Base-by-base conservation (phyloP, 768 basidiomycete species). In the Dendrothele bispora region DNA sequence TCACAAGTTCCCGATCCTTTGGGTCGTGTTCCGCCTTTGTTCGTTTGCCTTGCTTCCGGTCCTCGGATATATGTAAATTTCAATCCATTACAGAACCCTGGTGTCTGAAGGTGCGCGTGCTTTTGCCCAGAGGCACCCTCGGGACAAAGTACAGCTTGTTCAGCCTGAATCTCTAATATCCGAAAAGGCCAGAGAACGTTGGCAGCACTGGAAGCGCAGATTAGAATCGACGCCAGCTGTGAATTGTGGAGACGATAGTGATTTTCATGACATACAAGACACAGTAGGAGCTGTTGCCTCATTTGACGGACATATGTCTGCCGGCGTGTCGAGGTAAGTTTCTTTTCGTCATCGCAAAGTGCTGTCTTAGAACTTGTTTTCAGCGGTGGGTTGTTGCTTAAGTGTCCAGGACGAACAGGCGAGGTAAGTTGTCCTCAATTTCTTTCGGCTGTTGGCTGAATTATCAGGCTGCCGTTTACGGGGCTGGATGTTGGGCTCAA, bases 381-480 rank as follows among this genome's bases (percentile, higher is more conserved):
- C 49, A 91, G 90, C 53, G 90, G 90, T 5, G 90, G 90, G 0
- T 62, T 92, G n/a, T 69, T 92, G 43, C 72, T 92, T 46, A 92
- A 92, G 61, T 63, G 72, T 39, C 73, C 87, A 3, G 90, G 90
- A 11, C 71, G 90, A 39, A 62, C 91, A 3, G 91, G 90, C 24
- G 88, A 91, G 71, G 88, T 88, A 34, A 53, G 56, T 42, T 12
- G 18, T 7, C 18, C 12, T 43, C 18, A 12, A 1, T 27, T 25
- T 29, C 10, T 26, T 5, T n/a, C 3, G 14, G 7, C 22, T 8
- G 30, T 36, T 30, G 26, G 14, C 30, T 10, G 25, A 11, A 28
- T 26, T 15, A 47, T 29, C 43, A 82, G 82, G 81, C 81, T 4
- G 78, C 80, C 3, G 49, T 70, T 1, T 80, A 71, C 51, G 82